Conservation (phyloP, 805 yeast genomes). For the Limtongia smithiae region DNA sequence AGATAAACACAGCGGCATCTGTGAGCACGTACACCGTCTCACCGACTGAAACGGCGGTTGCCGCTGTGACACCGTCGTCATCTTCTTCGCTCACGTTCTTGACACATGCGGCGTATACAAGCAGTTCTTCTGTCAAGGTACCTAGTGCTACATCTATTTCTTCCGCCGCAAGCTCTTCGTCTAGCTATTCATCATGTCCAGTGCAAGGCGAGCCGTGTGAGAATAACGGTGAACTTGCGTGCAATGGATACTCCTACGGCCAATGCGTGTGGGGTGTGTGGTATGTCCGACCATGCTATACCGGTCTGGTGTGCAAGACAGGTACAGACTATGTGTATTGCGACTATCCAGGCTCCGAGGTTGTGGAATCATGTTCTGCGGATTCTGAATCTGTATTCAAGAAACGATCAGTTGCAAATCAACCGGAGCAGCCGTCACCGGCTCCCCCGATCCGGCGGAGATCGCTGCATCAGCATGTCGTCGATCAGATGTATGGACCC, state of each 20-base stretch:
- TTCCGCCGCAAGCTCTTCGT: background rate
- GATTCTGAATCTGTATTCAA: slow-evolving; percentile 30
- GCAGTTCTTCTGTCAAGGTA: background rate
- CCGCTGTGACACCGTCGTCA: slow-evolving; percentile 3
- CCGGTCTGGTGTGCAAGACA: slow-evolving; percentile 34
- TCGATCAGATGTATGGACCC: slow-evolving; percentile 29
- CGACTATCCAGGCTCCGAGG: slow-evolving; percentile 31
- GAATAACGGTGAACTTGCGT: slow-evolving; percentile 32
- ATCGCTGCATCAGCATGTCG: slow-evolving; percentile 41
- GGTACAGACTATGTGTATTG: slow-evolving; percentile 30
- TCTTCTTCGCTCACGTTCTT: background rate
- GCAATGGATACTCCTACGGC: slow-evolving; percentile 33
- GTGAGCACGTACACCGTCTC: no score
- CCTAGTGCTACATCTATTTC: background rate
- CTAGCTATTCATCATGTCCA: slow-evolving; percentile 10
- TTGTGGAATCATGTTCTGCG: slow-evolving; percentile 37
- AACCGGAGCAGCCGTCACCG: background rate
- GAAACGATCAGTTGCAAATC: no score
- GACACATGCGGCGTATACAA: background rate
- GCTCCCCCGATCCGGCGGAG: slow-evolving; percentile 30
- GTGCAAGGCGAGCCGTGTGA: slow-evolving; percentile 31
- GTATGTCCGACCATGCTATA: slow-evolving; percentile 35
- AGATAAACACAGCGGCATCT: no score
- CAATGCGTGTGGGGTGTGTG: slow-evolving; percentile 33
- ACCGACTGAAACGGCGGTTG: background rate